Base-by-base conservation (phyloP, 148 eudicot species). In the Cornus kousa region DNA sequence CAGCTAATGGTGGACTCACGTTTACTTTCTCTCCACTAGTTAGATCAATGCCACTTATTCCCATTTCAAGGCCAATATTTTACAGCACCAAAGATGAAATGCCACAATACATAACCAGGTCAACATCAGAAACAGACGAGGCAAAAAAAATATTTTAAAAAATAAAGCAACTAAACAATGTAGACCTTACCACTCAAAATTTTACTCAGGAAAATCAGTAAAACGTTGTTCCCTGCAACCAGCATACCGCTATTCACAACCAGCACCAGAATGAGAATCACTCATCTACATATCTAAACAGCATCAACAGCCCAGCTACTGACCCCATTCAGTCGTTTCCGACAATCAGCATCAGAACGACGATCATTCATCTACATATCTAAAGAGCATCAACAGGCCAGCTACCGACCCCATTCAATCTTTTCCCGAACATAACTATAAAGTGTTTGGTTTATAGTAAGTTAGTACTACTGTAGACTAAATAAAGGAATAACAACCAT, bases 361-460 rank as follows among this genome's bases (percentile, higher is more conserved):
- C 37, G 22, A 60, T 79, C 81, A 82, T 37, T 70, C 72, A 74
- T 82, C 84, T 80, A 76, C 73, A 67, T 66, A 64, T 59, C 62
- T 73, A 53, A 77, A 79, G 85, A 74, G 81, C 87, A 77, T 20
- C 82, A 79, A 81, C 85, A 82, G 82, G 87, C 77, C 79, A 73
- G 72, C 77, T 83, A 69, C 71, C 82, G 48, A 73, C 80, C 82
- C 80, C 82, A 32, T 70, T 83, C 80, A 43, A 71, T 78, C 80
- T 85, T 88, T 82, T 85, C 86, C 69, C 91, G 78, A 82, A 77
- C 89, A 81, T 68, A 83, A 85, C 90, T 90, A 90, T 79, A 83
- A 82, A 80, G 81, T 67, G 53, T 57, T 73, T 43, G 74, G 23
- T 60, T 75, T 31, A 75, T 55, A 65, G 39, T 17, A 46, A n/a